Percentiles rank a stretch among this genome's conserved stretches.
Evolutionary conservation across 1,284 basidiomycete genomes (phyloP).

Genomic region (Ustilago lituana): DNA sequence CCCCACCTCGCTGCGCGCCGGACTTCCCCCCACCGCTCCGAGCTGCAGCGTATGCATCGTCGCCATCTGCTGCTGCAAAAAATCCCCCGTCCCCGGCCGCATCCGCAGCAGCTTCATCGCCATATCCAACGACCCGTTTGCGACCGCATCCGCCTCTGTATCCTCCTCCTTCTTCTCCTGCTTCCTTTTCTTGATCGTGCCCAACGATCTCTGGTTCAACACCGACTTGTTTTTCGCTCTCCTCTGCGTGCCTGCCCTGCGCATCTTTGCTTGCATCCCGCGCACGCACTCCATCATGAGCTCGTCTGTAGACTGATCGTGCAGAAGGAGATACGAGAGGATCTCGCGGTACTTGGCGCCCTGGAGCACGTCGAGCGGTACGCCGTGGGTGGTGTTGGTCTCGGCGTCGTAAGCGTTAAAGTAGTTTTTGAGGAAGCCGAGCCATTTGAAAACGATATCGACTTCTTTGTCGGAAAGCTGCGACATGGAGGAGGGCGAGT

Average conservation of each 20-base stretch:
- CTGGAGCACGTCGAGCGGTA: slow-evolving; percentile 87
- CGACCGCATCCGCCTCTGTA: slow-evolving; percentile 27
- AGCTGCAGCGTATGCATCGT: slow-evolving; percentile 52
- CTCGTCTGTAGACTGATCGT: slow-evolving; percentile 63
- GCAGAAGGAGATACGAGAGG: slow-evolving; percentile 61
- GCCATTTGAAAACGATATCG: slow-evolving; percentile 97
- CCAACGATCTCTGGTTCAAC: slow-evolving; percentile 84
- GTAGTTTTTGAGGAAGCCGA: slow-evolving; percentile 85
- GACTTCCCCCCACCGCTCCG: slow-evolving; percentile 41
- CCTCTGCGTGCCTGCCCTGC: slow-evolving; percentile 29
- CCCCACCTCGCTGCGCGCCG: slow-evolving; percentile 21
- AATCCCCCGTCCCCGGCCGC: slow-evolving; percentile 60
- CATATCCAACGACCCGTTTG: slow-evolving; percentile 50
- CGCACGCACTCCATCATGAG: slow-evolving; percentile 84
- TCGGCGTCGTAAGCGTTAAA: slow-evolving; percentile 94
- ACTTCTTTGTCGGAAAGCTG: slow-evolving; percentile 93
- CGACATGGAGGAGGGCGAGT: slow-evolving; percentile 87
- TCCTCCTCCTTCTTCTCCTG: slow-evolving; percentile 80
- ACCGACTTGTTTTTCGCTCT: slow-evolving; percentile 76
- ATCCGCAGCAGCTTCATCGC: slow-evolving; percentile 60
- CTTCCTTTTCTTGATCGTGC: slow-evolving; percentile 94
- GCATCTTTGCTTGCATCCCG: slow-evolving; percentile 76
- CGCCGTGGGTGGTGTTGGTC: slow-evolving; percentile 70
- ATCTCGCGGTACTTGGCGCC: slow-evolving; percentile 89
- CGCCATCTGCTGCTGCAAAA: slow-evolving; percentile 58